These are phyloP conservation scores for Chlorophyllum brunneum DNA, from an alignment of 768 basidiomycete genomes.

Conservation along the genomic window DNA sequence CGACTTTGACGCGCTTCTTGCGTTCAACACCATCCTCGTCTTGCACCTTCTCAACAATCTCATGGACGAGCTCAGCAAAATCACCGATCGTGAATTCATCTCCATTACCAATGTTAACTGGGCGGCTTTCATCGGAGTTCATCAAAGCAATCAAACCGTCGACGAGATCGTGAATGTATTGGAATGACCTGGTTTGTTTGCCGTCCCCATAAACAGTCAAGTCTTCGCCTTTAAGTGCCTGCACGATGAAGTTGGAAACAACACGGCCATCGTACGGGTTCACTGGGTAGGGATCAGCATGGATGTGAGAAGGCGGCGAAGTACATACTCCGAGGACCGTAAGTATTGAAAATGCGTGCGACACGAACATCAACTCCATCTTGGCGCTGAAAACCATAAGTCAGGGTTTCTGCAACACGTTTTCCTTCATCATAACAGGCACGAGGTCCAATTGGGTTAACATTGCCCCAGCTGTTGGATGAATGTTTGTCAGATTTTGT, in stretches of 20 bases:
- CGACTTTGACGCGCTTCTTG: conserved; percentile 54
- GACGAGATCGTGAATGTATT: conserved; percentile 96
- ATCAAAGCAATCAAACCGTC: conserved; percentile 92
- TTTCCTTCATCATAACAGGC: conserved; percentile 99
- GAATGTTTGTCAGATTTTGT: conserved; percentile 16
- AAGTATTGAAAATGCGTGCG: conserved; percentile 98
- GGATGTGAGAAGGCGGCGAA: conserved; percentile 20
- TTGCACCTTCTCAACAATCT: conserved; percentile 92
- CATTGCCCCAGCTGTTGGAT: conserved; percentile 83
- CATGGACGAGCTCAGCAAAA: conserved; percentile 89
- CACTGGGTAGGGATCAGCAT: conserved; percentile 44
- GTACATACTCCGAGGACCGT: conserved; percentile 75
- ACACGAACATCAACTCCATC: conserved; percentile 96
- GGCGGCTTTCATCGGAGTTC: conserved; percentile 91
- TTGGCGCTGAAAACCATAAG: conserved; percentile 93
- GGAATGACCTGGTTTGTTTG: conserved; percentile 91
- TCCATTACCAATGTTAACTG: conserved; percentile 93
- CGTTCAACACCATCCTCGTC: conserved; percentile 65
- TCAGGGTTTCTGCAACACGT: conserved; percentile 96
- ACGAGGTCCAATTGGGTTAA: conserved; percentile 96
- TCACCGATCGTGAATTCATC: conserved; percentile 96
- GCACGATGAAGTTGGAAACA: conserved; percentile 98
- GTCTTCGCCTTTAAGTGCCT: conserved; percentile 93
- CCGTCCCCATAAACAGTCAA: conserved; percentile 98
- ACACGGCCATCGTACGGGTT: conserved; percentile 96